Percentiles rank a stretch among this genome's conserved stretches.
Evolutionary conservation across 352 stramenopile genomes (phyloP).

Genomic region (Elongisporangium prolatum): DNA sequence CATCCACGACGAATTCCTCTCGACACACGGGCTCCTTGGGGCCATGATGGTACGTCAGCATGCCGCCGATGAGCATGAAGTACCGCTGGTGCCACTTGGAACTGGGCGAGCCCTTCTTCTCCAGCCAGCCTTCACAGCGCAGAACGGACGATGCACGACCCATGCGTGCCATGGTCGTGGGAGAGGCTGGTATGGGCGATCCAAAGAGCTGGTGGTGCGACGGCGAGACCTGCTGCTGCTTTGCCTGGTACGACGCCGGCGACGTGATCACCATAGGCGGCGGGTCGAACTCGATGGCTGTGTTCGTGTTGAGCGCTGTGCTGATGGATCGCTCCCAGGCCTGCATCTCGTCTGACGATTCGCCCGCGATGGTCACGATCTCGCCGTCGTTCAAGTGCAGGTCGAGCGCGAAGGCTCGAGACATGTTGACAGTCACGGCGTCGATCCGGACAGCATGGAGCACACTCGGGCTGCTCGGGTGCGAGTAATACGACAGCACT

Average conservation of each 20-base stretch:
- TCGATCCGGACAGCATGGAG: neutral
- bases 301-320: conserved; percentile 7
- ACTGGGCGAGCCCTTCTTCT: conserved; percentile 40
- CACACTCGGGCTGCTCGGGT: conserved; percentile 11
- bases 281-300: neutral
- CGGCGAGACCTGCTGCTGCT: neutral
- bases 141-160: conserved; percentile 15
- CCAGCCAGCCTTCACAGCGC: conserved; percentile 53
- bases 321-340: conserved; percentile 20
- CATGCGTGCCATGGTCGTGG: conserved; percentile 2
- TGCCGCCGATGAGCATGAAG: conserved; percentile 48
- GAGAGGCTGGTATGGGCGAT: conserved; percentile 4
- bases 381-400: conserved; percentile 9
- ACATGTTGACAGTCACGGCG: conserved; percentile 20
- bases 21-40: conserved; percentile 42
- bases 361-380: conserved; percentile 15
- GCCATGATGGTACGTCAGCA: conserved; percentile 58
- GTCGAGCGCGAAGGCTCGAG: conserved; percentile 11
- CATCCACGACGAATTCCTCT: conserved; percentile 43
- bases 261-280: neutral
- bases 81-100: conserved; percentile 60
- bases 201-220: neutral
- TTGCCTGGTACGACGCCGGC: neutral
- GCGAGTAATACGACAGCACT: conserved; percentile 46
- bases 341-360: conserved; percentile 25